These are phyloP conservation scores for Zygoascus ofunaensis DNA, from an alignment of 805 yeast species.

Conservation along the genomic window DNA sequence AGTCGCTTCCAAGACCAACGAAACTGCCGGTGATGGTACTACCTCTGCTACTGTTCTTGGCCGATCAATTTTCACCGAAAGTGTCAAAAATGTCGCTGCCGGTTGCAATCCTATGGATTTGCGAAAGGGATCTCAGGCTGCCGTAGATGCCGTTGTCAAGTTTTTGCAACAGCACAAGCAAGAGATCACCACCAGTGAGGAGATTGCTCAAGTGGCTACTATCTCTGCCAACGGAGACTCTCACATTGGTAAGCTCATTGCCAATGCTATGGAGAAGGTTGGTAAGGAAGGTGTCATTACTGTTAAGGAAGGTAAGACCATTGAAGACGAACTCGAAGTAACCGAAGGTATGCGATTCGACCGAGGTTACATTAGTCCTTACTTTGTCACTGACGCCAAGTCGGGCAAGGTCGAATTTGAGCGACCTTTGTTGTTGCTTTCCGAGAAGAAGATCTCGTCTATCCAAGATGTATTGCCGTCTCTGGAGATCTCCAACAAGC, in stretches of 20 bases:
- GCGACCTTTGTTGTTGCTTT: slow-evolving; percentile 77
- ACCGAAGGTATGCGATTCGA: slow-evolving; percentile 98
- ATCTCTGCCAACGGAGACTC: slow-evolving; percentile 94
- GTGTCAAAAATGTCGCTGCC: slow-evolving; percentile 94
- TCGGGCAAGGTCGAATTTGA: slow-evolving; percentile 89
- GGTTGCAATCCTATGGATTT: slow-evolving; percentile 99
- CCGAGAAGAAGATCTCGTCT: slow-evolving; percentile 87
- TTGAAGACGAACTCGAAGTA: slow-evolving; percentile 92
- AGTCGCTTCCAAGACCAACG: slow-evolving; percentile 95
- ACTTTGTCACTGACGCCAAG: slow-evolving; percentile 91
- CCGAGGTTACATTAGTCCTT: slow-evolving; percentile 94
- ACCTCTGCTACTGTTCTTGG: slow-evolving; percentile 96
- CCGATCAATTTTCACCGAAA: slow-evolving; percentile 88
- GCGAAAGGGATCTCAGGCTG: slow-evolving; percentile 95
- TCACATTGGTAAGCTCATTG: slow-evolving; percentile 84
- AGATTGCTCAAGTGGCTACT: slow-evolving; percentile 96
- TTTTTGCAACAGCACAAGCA: slow-evolving; percentile 78
- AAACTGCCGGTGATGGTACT: slow-evolving; percentile 97
- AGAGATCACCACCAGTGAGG: slow-evolving; percentile 87
- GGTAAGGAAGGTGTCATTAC: slow-evolving; percentile 99
- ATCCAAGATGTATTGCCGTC: slow-evolving; percentile 90
- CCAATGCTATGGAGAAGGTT: slow-evolving; percentile 96
- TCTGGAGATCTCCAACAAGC: slow-evolving; percentile 83
- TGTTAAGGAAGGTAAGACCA: slow-evolving; percentile 93
- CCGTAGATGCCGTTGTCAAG: slow-evolving; percentile 85